These are phyloP conservation scores for Colletotrichum sp. DNA, from an alignment of 2,329 filamentous ascomycete species.

Conservation along the genomic window DNA sequence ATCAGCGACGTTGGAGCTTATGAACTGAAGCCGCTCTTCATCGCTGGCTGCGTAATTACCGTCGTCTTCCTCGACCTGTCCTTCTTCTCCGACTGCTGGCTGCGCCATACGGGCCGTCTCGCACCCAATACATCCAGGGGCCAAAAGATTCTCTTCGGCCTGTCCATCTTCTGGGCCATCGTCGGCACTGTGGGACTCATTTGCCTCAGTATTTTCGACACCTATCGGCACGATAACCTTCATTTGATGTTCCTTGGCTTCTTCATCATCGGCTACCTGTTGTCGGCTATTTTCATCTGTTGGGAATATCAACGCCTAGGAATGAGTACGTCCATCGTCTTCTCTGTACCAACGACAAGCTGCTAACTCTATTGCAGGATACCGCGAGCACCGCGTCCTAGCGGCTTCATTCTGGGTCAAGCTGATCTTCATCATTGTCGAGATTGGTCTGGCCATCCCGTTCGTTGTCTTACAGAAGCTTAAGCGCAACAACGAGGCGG, in stretches of 20 bases:
- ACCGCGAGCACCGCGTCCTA: slow-evolving; percentile 77
- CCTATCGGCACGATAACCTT: slow-evolving; percentile 64
- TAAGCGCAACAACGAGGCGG: slow-evolving; percentile 67
- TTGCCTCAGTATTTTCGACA: slow-evolving; percentile 86
- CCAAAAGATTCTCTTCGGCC: slow-evolving; percentile 66
- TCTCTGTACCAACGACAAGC: not conserved
- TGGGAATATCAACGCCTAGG: slow-evolving; percentile 88
- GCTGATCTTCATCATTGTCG: slow-evolving; percentile 80
- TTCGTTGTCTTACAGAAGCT: slow-evolving; percentile 64
- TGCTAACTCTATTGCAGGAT: slow-evolving; percentile 49
- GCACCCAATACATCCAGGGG: slow-evolving; percentile 69
- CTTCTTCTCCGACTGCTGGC: slow-evolving; percentile 82
- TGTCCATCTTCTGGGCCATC: slow-evolving; percentile 72
- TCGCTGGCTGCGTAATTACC: slow-evolving; percentile 72
- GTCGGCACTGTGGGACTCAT: slow-evolving; percentile 82
- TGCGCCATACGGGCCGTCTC: slow-evolving; percentile 82
- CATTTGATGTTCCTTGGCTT: slow-evolving; percentile 81
- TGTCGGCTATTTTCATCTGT: slow-evolving; percentile 88
- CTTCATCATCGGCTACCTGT: slow-evolving; percentile 86
- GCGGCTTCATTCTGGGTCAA: slow-evolving; percentile 87
- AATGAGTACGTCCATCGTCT: slow-evolving; percentile 54
- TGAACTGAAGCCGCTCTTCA: slow-evolving; percentile 77
- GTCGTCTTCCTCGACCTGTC: slow-evolving; percentile 81
- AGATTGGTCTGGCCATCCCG: slow-evolving; percentile 73
- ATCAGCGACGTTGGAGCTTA: slow-evolving; percentile 71